phyloP scores from a whole-genome alignment of 2,329 filamentous ascomycete species.

The Talaromyces sp. region DNA sequence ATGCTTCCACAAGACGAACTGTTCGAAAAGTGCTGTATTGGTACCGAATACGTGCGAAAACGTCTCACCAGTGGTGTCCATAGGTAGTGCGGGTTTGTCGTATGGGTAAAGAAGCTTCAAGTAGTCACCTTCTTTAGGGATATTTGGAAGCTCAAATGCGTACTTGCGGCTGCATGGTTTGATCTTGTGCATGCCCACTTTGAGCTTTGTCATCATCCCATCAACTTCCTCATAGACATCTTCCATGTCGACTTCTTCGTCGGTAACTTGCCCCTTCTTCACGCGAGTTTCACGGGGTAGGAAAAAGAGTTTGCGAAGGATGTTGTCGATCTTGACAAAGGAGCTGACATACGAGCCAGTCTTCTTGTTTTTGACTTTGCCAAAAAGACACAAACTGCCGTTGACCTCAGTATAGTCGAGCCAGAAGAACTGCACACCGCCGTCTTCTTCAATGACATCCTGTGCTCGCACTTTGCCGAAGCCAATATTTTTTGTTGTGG shows the following conservation, averaged over 20 bases:
- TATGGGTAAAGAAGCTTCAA: constrained; percentile 97
- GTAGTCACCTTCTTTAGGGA: constrained; percentile 87
- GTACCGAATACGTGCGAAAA: constrained; percentile 93
- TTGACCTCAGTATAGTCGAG: constrained; percentile 91
- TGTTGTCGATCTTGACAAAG: constrained; percentile 94
- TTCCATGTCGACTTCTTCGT: constrained; percentile 77
- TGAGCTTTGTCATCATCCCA: constrained; percentile 78
- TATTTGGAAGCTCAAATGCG: constrained; percentile 82
- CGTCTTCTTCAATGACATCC: constrained; percentile 89
- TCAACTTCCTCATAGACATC: constrained; percentile 91
- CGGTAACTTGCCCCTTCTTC: constrained; percentile 62
- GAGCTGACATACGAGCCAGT: constrained; percentile 78
- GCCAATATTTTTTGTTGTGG: constrained; percentile 57
- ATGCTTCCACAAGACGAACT: constrained; percentile 98
- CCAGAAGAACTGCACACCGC: constrained; percentile 93
- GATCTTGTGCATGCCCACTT: constrained; percentile 87
- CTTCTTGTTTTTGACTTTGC: constrained; percentile 89
- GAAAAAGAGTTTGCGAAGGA: constrained; percentile 88
- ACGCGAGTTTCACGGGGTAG: constrained; percentile 69
- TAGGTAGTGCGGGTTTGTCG: constrained; percentile 71
- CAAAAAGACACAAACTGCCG: constrained; percentile 88
- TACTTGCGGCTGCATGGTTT: constrained; percentile 89
- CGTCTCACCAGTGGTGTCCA: constrained; percentile 72
- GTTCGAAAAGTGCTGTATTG: constrained; percentile 91
- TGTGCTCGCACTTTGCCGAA: constrained; percentile 79